A percentile compares a stretch with the other conserved stretches of the same genome.
Conservation (phyloP, 352 stramenopile species). For the Phytophthora kernoviae region DNA sequence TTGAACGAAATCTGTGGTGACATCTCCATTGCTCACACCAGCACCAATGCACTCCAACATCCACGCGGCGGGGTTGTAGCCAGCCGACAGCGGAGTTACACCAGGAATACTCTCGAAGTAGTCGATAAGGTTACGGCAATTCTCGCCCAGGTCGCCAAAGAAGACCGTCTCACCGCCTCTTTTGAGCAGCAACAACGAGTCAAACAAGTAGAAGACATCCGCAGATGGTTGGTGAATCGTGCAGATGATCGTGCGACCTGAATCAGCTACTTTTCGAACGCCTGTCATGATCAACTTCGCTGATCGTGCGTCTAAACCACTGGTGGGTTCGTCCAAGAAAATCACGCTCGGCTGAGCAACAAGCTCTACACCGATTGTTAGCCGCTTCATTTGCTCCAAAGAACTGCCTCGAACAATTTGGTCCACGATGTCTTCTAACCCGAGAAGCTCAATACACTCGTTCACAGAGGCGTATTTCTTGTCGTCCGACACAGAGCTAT, state of each 20-base stretch:
- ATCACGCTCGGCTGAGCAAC: constrained; percentile 46
- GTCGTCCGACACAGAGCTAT: constrained; percentile 22
- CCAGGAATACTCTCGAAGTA: constrained; percentile 50
- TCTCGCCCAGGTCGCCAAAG: constrained; percentile 32
- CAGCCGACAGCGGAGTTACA: constrained; percentile 33
- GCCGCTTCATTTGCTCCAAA: constrained; percentile 20
- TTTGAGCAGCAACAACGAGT: constrained; percentile 16
- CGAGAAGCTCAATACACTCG: constrained; percentile 80
- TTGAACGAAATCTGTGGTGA: constrained; percentile 38
- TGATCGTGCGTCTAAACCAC: constrained; percentile 31
- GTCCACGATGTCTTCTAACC: constrained; percentile 59
- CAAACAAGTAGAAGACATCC: constrained; percentile 1
- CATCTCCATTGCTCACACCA: constrained; percentile 26
- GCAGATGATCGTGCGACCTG: constrained; percentile 1
- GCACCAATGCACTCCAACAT: constrained; percentile 75
- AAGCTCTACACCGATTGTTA: constrained; percentile 47
- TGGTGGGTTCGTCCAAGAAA: constrained; percentile 59
- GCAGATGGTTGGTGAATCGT: constrained; percentile 1
- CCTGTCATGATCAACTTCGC: constrained; percentile 1
- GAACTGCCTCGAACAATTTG: constrained; percentile 43
- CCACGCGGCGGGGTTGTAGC: constrained; percentile 74
- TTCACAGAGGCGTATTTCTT: constrained; percentile 35
- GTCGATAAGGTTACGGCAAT: constrained; percentile 36
- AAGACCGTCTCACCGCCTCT: constrained; percentile 40
- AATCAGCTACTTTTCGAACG: background rate